Percentiles rank a stretch among this genome's conserved stretches.
phyloP scores from a whole-genome alignment of 1,139 yeast genomes.

The Spathaspora jeffriesii region DNA sequence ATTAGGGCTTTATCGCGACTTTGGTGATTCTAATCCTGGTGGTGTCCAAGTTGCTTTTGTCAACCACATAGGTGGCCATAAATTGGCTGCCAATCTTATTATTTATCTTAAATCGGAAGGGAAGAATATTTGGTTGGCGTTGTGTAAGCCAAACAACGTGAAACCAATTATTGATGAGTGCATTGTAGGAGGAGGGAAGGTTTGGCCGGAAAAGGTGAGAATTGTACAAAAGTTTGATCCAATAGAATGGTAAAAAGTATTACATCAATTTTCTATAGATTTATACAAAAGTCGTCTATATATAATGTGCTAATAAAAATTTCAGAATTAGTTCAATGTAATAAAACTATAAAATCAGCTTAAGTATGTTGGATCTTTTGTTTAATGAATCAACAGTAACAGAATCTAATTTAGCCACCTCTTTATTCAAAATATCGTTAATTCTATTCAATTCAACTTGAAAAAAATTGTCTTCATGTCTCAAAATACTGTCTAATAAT shows the following conservation, averaged over 20 bases:
- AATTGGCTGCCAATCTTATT: slow-evolving; percentile 85
- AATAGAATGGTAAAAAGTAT: slow-evolving; percentile 49
- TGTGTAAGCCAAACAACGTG: slow-evolving; percentile 78
- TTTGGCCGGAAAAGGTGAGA: slow-evolving; percentile 73
- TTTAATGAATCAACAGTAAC: slow-evolving; percentile 44
- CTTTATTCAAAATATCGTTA: slow-evolving; percentile 39
- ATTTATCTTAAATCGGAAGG: slow-evolving; percentile 68
- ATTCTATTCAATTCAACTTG: slow-evolving; percentile 52
- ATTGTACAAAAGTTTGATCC: slow-evolving; percentile 55
- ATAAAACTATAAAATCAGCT: slow-evolving; percentile 22
- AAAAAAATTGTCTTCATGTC: neutral
- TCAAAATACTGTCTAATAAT: slow-evolving; percentile 1
- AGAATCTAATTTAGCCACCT: slow-evolving; percentile 30
- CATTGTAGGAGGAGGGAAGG: slow-evolving; percentile 60
- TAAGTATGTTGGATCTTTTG: slow-evolving; percentile 50
- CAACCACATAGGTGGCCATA: slow-evolving; percentile 96
- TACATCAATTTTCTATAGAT: slow-evolving; percentile 1
- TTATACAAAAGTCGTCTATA: neutral
- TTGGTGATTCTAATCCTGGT: slow-evolving; percentile 67
- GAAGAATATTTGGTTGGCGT: slow-evolving; percentile 84
- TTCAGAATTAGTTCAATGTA: too few relatives aligned
- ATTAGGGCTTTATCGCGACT: slow-evolving; percentile 69
- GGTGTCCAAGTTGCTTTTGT: slow-evolving; percentile 73
- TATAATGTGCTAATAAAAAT: neutral
- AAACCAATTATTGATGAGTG: slow-evolving; percentile 76